Percentiles rank a stretch among this genome's conserved stretches.
These are phyloP conservation scores for Fusarium neocosmosporiellum DNA, from an alignment of 2,329 filamentous ascomycete genomes.

Conservation along the genomic window DNA sequence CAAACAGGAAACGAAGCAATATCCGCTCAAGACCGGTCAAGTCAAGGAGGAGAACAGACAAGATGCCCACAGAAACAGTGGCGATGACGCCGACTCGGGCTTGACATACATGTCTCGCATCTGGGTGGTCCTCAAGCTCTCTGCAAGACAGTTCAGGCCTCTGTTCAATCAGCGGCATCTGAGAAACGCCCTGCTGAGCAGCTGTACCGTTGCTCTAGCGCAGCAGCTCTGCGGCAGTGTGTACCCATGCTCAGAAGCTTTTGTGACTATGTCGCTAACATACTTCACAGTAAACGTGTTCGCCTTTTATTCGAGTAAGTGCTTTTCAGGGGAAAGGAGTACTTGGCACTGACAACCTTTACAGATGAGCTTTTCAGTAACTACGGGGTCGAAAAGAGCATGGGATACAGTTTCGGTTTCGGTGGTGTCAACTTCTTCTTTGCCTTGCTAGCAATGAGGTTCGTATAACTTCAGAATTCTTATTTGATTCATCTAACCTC, in stretches of 20 bases:
- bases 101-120: conserved; percentile 29
- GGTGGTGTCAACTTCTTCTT: conserved; percentile 55
- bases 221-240: conserved; percentile 46
- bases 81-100: background rate
- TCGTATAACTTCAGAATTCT: rapidly evolving
- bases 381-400: conserved; percentile 30
- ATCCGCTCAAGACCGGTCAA: background rate
- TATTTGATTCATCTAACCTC: background rate
- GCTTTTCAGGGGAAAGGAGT: rapidly evolving
- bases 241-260: background rate
- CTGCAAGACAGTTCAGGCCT: conserved; percentile 26
- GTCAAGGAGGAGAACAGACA: no score
- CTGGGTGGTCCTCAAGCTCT: conserved; percentile 14
- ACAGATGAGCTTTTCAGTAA: conserved; percentile 30
- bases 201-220: conserved; percentile 40
- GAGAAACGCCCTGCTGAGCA: conserved; percentile 39
- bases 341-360: background rate
- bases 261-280: conserved; percentile 35
- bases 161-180: conserved; percentile 25
- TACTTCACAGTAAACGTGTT: conserved; percentile 44
- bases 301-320: conserved; percentile 57
- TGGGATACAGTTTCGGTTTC: conserved; percentile 42
- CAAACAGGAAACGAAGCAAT: background rate
- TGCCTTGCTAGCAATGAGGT: conserved; percentile 50
- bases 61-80: no score